Evolutionary conservation across 2,329 filamentous ascomycete species (phyloP).

Genomic region (Alternaria postmessia): DNA sequence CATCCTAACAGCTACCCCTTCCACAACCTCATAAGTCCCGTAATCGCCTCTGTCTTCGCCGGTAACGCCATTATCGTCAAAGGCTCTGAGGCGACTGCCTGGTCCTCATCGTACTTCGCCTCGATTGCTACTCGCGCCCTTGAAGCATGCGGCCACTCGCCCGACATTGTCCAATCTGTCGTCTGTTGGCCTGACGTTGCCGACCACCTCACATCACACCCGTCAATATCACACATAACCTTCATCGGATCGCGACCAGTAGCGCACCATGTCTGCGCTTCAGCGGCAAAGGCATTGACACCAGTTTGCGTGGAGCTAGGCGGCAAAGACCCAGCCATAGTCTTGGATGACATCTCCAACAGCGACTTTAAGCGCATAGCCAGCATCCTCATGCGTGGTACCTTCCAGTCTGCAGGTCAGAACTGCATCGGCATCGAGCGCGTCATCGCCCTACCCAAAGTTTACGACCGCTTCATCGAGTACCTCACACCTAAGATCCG

Average conservation of each 20-base stretch:
- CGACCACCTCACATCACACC: conserved; percentile 82
- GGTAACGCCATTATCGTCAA: conserved; percentile 95
- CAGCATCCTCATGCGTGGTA: conserved; percentile 87
- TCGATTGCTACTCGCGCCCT: conserved; percentile 81
- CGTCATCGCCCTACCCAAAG: conserved; percentile 78
- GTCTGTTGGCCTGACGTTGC: conserved; percentile 89
- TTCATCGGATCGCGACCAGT: conserved; percentile 93
- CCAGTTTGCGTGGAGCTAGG: conserved; percentile 91
- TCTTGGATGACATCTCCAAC: conserved; percentile 80
- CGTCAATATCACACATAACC: conserved; percentile 84
- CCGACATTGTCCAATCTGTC: conserved; percentile 82
- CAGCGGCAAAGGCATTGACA: conserved; percentile 84
- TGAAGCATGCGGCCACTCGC: conserved; percentile 80
- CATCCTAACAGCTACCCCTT: conserved; percentile 62
- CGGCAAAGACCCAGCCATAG: conserved; percentile 90
- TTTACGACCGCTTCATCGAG: conserved; percentile 76
- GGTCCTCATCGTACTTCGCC: conserved; percentile 86
- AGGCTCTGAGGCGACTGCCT: conserved; percentile 93
- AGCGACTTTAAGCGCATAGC: conserved; percentile 72
- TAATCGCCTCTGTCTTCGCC: conserved; percentile 89
- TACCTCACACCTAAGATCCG: conserved; percentile 77
- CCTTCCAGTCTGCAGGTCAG: conserved; percentile 94
- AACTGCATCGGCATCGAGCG: conserved; percentile 98
- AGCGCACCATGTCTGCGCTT: conserved; percentile 85
- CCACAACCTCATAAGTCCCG: conserved; percentile 90